These are phyloP conservation scores for Aspergillus novoparasiticus DNA, from an alignment of 2,329 filamentous ascomycete species.

Conservation along the genomic window DNA sequence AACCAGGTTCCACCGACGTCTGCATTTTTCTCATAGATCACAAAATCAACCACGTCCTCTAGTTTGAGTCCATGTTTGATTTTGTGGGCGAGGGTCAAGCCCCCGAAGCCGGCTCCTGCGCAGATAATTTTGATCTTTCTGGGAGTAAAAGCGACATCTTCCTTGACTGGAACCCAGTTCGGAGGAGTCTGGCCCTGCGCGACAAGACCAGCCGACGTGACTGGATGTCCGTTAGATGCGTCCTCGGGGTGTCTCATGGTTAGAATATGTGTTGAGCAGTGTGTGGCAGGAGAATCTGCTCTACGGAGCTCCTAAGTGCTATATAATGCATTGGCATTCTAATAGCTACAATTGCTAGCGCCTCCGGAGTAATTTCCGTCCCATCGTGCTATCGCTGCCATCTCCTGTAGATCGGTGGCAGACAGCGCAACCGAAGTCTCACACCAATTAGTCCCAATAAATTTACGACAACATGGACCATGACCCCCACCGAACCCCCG, in stretches of 20 bases:
- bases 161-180: background rate
- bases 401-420: background rate
- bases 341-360: background rate
- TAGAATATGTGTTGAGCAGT: background rate
- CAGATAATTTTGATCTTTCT: slow-evolving; percentile 15
- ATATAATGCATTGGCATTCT: background rate
- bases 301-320: background rate
- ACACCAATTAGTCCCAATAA: background rate
- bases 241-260: background rate
- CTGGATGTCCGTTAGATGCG: background rate
- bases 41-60: slow-evolving; percentile 29
- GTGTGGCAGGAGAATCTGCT: background rate
- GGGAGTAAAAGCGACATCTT: background rate
- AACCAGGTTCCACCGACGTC: slow-evolving; percentile 32
- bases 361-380: background rate
- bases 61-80: slow-evolving; percentile 35
- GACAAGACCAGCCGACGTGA: background rate
- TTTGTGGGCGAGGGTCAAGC: slow-evolving; percentile 42
- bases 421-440: background rate
- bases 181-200: background rate
- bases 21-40: slow-evolving; percentile 30
- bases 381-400: background rate
- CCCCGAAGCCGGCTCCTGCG: slow-evolving; percentile 29
- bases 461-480: background rate
- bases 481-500: background rate